Evolutionary conservation across 2,329 filamentous ascomycete genomes (phyloP), one percentile per base, ranked within the genome.

Genomic region (Exophiala phaeomuriformis): DNA sequence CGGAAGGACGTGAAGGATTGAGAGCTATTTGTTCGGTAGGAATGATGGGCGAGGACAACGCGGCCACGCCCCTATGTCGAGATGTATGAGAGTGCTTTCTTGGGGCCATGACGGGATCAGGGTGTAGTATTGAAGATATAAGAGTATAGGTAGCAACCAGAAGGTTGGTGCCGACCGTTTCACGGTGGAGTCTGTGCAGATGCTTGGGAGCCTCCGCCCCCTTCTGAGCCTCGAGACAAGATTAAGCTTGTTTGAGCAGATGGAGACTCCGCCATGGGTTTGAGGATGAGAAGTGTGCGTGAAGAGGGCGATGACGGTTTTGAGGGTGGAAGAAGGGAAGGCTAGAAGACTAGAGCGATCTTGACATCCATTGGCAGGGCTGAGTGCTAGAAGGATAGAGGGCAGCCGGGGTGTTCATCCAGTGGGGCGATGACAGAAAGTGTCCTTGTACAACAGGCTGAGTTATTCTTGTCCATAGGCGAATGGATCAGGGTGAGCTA

Each of bases 161-260:
- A 51, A 47, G 56, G 52, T 52, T 36, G 48, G 46, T 49, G 56
- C 47, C 56, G 52, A 58, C 57, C 50, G 61, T 61, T 59, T 63
- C 58, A 57, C 49, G 41, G 60, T 58, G 54, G 60, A 57, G 56
- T 51, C 57, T 51, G 30, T 44, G 45, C 40, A 59, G 19, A 59
- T 57, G 57, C 52, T 59, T 58, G 59, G 58, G 59, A 57, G 61
- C 58, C 61, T 60, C 59, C 54, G 61, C 61, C 61, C 61, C 61
- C 56, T 63, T 59, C 57, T 59, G 61, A 63, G 61, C 60, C 61
- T 62, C 61, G 59, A 55, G 55, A 31, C 53, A 59, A 61, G 57
- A 59, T 59, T 62, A 62, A 58, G 58, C 56, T 59, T 55, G 60
- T 61, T 59, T 61, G 58, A 61, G 53, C 52, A 57, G 40, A 57